These are phyloP conservation scores for Phyllosticta ampelicida DNA, from an alignment of 2,329 filamentous ascomycete species.

Conservation along the genomic window DNA sequence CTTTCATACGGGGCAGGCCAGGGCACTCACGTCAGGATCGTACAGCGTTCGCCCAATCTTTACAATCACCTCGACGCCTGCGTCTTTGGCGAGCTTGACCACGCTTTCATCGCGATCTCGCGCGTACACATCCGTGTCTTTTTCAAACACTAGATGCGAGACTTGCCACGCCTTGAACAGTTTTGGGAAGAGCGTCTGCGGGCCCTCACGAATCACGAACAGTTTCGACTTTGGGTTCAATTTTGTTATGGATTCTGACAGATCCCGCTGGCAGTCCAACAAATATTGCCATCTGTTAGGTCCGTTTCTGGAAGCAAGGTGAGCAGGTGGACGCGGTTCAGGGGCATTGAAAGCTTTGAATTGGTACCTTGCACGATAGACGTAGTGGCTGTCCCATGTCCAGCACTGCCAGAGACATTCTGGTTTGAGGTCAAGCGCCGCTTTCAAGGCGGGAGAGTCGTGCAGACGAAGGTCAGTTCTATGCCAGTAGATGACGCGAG, in stretches of 20 bases:
- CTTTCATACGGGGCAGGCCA: neutral
- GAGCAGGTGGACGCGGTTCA: neutral
- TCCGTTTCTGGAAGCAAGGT: conserved; percentile 44
- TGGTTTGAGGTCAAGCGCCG: conserved; percentile 59
- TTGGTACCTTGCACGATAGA: conserved; percentile 47
- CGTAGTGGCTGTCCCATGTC: conserved; percentile 74
- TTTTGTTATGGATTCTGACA: conserved; percentile 55
- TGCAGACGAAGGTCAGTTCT: conserved; percentile 67
- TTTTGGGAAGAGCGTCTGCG: conserved; percentile 60
- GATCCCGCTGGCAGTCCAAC: conserved; percentile 62
- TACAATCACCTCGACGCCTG: conserved; percentile 58
- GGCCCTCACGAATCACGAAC: conserved; percentile 60
- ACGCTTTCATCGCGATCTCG: conserved; percentile 53
- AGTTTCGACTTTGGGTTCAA: conserved; percentile 63
- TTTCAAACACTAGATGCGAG: conserved; percentile 68
- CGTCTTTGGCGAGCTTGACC: conserved; percentile 46
- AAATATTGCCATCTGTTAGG: conserved; percentile 67
- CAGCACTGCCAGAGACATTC: conserved; percentile 63
- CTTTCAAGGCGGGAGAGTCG: conserved; percentile 63
- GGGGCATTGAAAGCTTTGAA: neutral
- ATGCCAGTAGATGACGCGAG: conserved; percentile 45
- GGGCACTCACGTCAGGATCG: conserved; percentile 49
- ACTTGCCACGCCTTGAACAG: conserved; percentile 63
- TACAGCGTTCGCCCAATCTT: conserved; percentile 58
- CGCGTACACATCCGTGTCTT: conserved; percentile 65